phyloP scores from a whole-genome alignment of 129 eudicot genomes.

The Kitagawia praeruptora region DNA sequence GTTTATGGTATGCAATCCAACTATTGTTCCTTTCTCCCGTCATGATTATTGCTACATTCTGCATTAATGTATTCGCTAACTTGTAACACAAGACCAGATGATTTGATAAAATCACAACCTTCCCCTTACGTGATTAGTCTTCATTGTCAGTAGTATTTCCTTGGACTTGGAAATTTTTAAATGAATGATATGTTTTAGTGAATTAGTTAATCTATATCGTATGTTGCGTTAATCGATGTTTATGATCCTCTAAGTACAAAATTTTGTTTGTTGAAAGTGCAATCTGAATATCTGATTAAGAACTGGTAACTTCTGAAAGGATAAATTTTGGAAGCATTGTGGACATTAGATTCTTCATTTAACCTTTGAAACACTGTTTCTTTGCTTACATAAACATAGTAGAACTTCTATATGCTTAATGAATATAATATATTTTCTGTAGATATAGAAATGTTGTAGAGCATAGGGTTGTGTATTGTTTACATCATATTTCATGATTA shows the following conservation, averaged over 20 bases:
- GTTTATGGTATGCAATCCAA: constrained; percentile 65
- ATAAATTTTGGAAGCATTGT: background rate
- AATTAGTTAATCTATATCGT: background rate
- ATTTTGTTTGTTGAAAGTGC: background rate
- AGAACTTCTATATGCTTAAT: background rate
- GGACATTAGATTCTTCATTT: background rate
- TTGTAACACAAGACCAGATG: background rate
- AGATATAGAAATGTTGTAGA: background rate
- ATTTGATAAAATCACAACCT: background rate
- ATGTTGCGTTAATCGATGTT: background rate
- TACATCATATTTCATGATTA: background rate
- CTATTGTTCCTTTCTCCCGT: background rate
- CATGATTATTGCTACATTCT: background rate
- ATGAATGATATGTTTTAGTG: background rate
- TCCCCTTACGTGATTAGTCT: background rate
- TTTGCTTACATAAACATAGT: background rate
- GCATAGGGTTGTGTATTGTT: background rate
- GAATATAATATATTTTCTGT: background rate
- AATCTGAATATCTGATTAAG: background rate
- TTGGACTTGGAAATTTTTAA: background rate
- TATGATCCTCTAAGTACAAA: background rate
- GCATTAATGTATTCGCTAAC: background rate
- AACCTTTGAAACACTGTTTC: background rate
- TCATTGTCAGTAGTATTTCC: background rate
- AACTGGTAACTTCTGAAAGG: background rate